Base-by-base conservation (phyloP, 768 basidiomycete genomes). In the Cystofilobasidium capitatum region DNA sequence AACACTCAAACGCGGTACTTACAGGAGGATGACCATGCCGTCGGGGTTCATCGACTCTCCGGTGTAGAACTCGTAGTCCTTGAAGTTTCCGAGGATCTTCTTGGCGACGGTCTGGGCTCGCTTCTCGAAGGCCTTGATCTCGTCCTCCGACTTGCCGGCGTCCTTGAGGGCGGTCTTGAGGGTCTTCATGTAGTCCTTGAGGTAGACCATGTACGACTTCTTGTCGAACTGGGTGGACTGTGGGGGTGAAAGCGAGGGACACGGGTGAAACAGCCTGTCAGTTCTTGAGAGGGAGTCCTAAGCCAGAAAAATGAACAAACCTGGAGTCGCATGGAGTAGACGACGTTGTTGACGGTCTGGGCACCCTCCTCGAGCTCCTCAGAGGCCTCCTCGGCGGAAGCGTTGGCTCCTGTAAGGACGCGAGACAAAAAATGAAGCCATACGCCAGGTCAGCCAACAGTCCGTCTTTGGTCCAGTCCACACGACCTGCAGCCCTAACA, bases 1-100 rank as follows among this genome's bases (percentile, higher is more conserved):
- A 14, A 6, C 33, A 3, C 12, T 24, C 35, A 7, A 22, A 20
- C 71, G 73, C 70, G 51, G n/a, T n/a, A n/a, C n/a, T n/a, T n/a
- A n/a, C n/a, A 98, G 84, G 57, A 98, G 83, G 51, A 86, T 89
- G 72, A 98, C 83, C 90, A 94, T 88, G 65, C 93, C 94, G 5
- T 96, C 88, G n/a, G 84, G 80, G 76, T 90, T 83, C 77, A 79
- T 79, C 68, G 74, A 75, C 76, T 80, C 79, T 69, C 79, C 79
- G 49, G 77, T 77, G 75, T 76, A 79, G 62, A 47, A 62, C 66
- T 68, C 66, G 66, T 68, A 68, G 39, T 98, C 87, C 74, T 91
- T 90, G 83, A 99, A 88, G 76, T 89, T 89, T 65, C 79, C 83
- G 31, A 96, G 78, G 69, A 99, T 81, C 78, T 92, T 96, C 83